Evolutionary conservation across 139 green algal genomes (phyloP).

Genomic region (Chlamydomonas schloesseri): DNA sequence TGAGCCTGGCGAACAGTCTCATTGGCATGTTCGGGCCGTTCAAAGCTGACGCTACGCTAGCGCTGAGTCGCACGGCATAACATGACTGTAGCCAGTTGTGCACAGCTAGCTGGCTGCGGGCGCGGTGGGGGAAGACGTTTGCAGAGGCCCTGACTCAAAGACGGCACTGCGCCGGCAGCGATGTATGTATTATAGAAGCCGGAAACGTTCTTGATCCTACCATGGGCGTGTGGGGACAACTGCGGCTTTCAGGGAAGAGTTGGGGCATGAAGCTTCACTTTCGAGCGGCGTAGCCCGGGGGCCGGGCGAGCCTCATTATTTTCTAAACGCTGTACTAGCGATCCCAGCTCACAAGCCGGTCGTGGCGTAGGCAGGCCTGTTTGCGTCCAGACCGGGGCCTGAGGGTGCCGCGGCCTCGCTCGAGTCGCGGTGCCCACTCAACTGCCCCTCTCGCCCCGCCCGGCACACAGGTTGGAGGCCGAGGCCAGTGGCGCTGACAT

Average conservation of each 20-base stretch:
- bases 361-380: no score
- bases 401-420: not conserved
- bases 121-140: no score
- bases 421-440: not conserved
- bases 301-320: not conserved
- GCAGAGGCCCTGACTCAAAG: no score
- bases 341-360: not conserved
- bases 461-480: constrained; percentile 13
- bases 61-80: not conserved
- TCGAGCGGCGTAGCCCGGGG: no score
- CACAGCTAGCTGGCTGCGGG: no score
- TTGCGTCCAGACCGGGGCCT: not conserved
- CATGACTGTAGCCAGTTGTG: not conserved
- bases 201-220: no score
- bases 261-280: not conserved
- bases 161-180: no score
- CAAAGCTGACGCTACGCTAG: not conserved
- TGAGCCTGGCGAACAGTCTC: not conserved
- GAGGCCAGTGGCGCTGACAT: constrained; percentile 38
- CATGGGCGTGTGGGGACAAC: no score
- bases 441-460: not conserved
- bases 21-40: not conserved
- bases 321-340: no score
- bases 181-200: no score
- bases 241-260: no score